These are phyloP conservation scores for Cunninghamia lanceolata DNA, from an alignment of 75 land plant species.

Conservation along the genomic window DNA sequence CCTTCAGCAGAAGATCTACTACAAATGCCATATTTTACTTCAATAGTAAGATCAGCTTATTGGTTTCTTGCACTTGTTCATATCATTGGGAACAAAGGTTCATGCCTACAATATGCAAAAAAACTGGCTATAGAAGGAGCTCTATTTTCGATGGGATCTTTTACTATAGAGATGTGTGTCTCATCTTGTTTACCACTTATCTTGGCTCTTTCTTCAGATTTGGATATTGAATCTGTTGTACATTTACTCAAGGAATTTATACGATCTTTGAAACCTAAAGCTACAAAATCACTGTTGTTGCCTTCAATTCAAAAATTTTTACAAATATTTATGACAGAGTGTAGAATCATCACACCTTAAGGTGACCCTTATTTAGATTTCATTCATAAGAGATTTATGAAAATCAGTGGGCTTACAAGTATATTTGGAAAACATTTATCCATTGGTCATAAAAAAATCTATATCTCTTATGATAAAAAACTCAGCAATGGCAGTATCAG, in stretches of 20 bases:
- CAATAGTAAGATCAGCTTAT: conserved; percentile 61
- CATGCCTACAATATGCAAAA: conserved; percentile 63
- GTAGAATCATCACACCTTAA: conserved; percentile 59
- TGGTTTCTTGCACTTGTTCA: conserved; percentile 73
- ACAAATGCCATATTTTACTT: conserved; percentile 72
- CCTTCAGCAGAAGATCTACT: conserved; percentile 62
- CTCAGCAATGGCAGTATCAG: too few relatives aligned
- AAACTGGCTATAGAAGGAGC: conserved; percentile 65
- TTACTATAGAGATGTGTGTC: conserved; percentile 76
- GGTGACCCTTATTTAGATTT: conserved; percentile 61
- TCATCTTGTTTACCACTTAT: conserved; percentile 58
- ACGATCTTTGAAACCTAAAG: conserved; percentile 52
- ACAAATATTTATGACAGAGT: too few relatives aligned
- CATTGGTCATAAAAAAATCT: too few relatives aligned
- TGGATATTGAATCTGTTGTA: conserved; percentile 54
- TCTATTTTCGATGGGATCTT: conserved; percentile 57
- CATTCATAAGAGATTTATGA: conserved; percentile 67
- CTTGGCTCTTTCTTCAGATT: conserved; percentile 32
- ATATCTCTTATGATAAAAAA: too few relatives aligned
- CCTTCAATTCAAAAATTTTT: conserved; percentile 65
- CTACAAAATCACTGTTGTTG: conserved; percentile 40
- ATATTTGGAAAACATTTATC: too few relatives aligned
- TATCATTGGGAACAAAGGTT: conserved; percentile 33
- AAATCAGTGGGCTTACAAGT: conserved; percentile 58
- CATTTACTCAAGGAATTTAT: conserved; percentile 65